Evolutionary conservation across 495 filamentous ascomycete genomes (phyloP), one percentile per base, ranked within the genome.

Genomic region (Cenococcum geophilum): DNA sequence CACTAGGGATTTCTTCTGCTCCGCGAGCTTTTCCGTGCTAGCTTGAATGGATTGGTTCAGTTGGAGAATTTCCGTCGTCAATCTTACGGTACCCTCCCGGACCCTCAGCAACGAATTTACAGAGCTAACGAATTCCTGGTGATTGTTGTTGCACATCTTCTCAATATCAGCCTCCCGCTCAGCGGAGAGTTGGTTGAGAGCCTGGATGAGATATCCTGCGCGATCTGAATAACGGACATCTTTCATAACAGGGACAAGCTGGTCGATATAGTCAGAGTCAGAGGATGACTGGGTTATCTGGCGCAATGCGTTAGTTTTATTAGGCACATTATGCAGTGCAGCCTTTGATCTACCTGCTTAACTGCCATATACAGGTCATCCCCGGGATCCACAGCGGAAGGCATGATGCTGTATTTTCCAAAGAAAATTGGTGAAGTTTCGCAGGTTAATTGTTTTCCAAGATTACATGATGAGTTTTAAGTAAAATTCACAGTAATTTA

Each of bases 121-220:
- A 6, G 92, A 96, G 22, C 78, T 83, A 35, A 97, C 86, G 69
- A 99, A 99, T 60, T 96, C 93, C 69, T 97, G 92, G 71, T 97
- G 93, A 68, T 97, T 96, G 35, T 85, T 89, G 69, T 92, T 88
- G 71, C 93, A 96, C 63, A 99, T 93, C 12, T 83, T 82, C 75
- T 99, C 95, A 59, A 99, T 97, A 66, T 97, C 91, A 1, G 80
- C 72, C 70, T 99, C 95, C 56, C 91, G 86, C 53, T 95, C 87
- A 57, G 84, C 82, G 32, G 92, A 87, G 74, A 96, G 92, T 52
- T 84, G 82, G 14, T 84, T 81, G 36, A 99, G 76, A 56, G 85
- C 84, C 60, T 91, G 87, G 54, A 91, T 77, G 48, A 99, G 86
- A 55, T 85, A 82, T 21, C 79, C 77, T 6, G 88, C 85, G 51